Evolutionary conservation across 371 early-diverging fungal genomes (phyloP), one percentile per base, ranked within the genome.

Genomic region (Gilbertella persicaria): DNA sequence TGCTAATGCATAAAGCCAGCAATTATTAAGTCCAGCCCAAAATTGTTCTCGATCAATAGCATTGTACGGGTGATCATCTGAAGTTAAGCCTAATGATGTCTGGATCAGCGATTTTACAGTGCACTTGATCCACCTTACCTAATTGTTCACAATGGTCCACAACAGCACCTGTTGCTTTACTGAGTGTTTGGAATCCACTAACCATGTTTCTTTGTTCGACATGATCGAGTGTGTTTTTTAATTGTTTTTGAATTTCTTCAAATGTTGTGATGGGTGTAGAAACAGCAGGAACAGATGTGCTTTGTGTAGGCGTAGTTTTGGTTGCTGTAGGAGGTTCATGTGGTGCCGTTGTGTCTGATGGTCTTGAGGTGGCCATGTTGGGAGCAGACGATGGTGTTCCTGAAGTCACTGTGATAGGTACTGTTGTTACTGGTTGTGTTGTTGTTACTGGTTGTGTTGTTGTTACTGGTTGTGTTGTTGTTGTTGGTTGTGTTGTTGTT

Each of bases 11-110:
- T 87, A 85, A 5, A 89, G 61, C 91, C 91, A 91, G 64, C 89
- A 87, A 52, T 88, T 84, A 65, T 91, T 91, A 57, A 91, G 76
- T 7, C 86, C 88, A 19, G 84, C 79, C 91, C 91, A 91, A 62
- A 91, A 89, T 37, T 84, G 85, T 62, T 85, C 84, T 28, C 83
- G 50, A 39, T 87, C 79, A 49, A 84, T 69, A 3, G 73, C 68
- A 45, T 70, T 71, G 36, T 71, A 73, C 28, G 83, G 75, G 44
- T 71, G 74, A 58, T 73, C 70, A 21, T 82, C 83, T 9, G 76
- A 67, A 0, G 83, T 75, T 17, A 82, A 60, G 17, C 82, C 82
- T 81, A 62, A n/a, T n/a, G n/a, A n/a, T n/a, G n/a, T n/a, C n/a
- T n/a, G n/a, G n/a, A n/a, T n/a, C n/a, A n/a, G n/a, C n/a, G n/a